Evolutionary conservation across 208 protist genomes (phyloP).

Genomic region (Leptomonas seymouri): DNA sequence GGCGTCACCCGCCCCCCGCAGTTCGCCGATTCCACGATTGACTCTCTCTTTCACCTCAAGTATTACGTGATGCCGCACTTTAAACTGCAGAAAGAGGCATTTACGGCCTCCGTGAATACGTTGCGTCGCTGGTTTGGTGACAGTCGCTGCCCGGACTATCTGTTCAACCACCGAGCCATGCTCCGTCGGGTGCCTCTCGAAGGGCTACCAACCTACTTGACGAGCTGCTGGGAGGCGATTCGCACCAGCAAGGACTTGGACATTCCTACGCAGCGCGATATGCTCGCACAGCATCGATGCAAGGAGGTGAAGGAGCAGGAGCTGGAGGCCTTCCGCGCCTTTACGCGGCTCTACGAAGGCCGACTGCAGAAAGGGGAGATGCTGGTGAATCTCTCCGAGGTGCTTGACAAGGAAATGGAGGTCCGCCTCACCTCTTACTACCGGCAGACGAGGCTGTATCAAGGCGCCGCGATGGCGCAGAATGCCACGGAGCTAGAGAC

Average conservation of each 20-base stretch:
- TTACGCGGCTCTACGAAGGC: slow-evolving; percentile 53
- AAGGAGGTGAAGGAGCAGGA: slow-evolving; percentile 80
- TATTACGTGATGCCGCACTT: slow-evolving; percentile 88
- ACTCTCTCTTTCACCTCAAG: slow-evolving; percentile 70
- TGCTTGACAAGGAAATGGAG: slow-evolving; percentile 66
- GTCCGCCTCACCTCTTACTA: slow-evolving; percentile 45
- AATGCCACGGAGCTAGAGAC: slow-evolving; percentile 52
- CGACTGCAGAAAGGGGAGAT: slow-evolving; percentile 65
- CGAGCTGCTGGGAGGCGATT: slow-evolving; percentile 94
- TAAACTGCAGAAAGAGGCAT: slow-evolving; percentile 76
- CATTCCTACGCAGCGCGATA: slow-evolving; percentile 96
- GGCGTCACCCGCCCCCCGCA: slow-evolving; percentile 66
- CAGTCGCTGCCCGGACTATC: slow-evolving; percentile 45
- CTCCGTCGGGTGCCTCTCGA: slow-evolving; percentile 87
- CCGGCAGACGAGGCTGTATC: slow-evolving; percentile 74
- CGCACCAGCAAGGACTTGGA: slow-evolving; percentile 95
- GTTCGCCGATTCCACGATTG: slow-evolving; percentile 63
- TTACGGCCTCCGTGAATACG: slow-evolving; percentile 42
- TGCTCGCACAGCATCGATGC: slow-evolving; percentile 96
- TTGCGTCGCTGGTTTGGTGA: slow-evolving; percentile 73
- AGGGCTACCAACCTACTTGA: slow-evolving; percentile 84
- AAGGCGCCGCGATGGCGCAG: slow-evolving; percentile 43
- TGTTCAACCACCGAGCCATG: slow-evolving; percentile 72
- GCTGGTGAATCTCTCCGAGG: slow-evolving; percentile 52
- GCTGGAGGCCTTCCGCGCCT: slow-evolving; percentile 51